Percentiles rank a stretch among this genome's conserved stretches.
Evolutionary conservation across 2,329 filamentous ascomycete genomes (phyloP).

Genomic region (Gremmenia infestans): DNA sequence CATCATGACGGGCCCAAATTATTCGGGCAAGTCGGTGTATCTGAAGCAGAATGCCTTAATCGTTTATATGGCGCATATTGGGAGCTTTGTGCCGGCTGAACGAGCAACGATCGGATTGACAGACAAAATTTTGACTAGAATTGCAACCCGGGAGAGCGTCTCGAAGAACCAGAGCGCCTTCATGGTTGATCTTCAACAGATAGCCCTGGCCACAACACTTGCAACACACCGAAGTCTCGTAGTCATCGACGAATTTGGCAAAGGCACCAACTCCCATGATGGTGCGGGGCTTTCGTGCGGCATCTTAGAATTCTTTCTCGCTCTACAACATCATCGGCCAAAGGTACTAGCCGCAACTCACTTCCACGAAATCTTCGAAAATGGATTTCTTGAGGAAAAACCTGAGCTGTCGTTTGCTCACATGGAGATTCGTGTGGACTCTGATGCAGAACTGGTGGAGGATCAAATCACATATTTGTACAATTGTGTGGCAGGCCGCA

Average conservation of each 20-base stretch:
- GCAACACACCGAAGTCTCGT: constrained; percentile 74
- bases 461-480: constrained; percentile 73
- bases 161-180: constrained; percentile 57
- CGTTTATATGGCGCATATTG: constrained; percentile 87
- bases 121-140: constrained; percentile 85
- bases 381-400: constrained; percentile 47
- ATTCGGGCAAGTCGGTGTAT: constrained; percentile 94
- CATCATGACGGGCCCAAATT: constrained; percentile 87
- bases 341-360: constrained; percentile 60
- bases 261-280: constrained; percentile 54
- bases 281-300: constrained; percentile 55
- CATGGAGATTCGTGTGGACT: constrained; percentile 65
- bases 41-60: constrained; percentile 90
- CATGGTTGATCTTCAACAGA: constrained; percentile 79
- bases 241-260: constrained; percentile 88
- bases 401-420: constrained; percentile 56
- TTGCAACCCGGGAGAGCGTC: constrained; percentile 66
- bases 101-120: constrained; percentile 76
- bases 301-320: constrained; percentile 51
- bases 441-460: constrained; percentile 43
- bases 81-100: constrained; percentile 83
- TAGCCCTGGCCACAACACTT: constrained; percentile 69
- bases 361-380: constrained; percentile 68
- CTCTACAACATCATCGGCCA: constrained; percentile 42
- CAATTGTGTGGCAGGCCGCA: constrained; percentile 61